A percentile compares a stretch with the other conserved stretches of the same genome.
phyloP scores from a whole-genome alignment of 257 asterid species.

The Schizonepeta tenuifolia region DNA sequence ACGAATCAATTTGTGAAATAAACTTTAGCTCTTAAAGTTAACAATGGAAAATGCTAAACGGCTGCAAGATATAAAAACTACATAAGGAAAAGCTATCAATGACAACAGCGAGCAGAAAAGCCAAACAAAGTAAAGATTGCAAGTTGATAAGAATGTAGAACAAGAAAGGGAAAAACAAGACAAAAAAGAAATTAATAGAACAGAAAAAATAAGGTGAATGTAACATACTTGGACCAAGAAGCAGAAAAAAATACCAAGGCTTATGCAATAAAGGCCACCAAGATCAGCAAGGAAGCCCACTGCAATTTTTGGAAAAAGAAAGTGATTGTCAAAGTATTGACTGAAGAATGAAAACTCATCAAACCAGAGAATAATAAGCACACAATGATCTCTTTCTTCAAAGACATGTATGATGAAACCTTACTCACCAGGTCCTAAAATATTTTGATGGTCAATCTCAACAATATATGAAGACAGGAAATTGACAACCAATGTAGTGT shows the following conservation, averaged over 20 bases:
- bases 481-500: conserved; percentile 74
- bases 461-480: conserved; percentile 82
- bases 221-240: conserved; percentile 81
- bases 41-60: conserved; percentile 4
- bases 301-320: conserved; percentile 71
- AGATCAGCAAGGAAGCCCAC: conserved; percentile 98
- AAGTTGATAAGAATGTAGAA: conserved; percentile 17
- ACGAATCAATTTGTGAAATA: background rate
- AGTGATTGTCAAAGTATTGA: conserved; percentile 37
- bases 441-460: conserved; percentile 76
- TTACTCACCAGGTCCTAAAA: conserved; percentile 86
- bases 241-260: conserved; percentile 85
- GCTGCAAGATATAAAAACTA: conserved; percentile 19
- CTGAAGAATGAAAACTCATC: conserved; percentile 8
- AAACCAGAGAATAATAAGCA: conserved; percentile 9
- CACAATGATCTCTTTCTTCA: conserved; percentile 3
- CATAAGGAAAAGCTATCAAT: conserved; percentile 10
- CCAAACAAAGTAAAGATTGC: background rate
- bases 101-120: conserved; percentile 5
- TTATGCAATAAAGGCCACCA: conserved; percentile 95
- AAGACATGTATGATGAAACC: conserved; percentile 32
- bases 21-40: conserved; percentile 1
- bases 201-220: conserved; percentile 28
- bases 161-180: background rate
- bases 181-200: conserved; percentile 15